Conservation (phyloP, 2,329 filamentous ascomycete species). For the Cyanodermella asteris region DNA sequence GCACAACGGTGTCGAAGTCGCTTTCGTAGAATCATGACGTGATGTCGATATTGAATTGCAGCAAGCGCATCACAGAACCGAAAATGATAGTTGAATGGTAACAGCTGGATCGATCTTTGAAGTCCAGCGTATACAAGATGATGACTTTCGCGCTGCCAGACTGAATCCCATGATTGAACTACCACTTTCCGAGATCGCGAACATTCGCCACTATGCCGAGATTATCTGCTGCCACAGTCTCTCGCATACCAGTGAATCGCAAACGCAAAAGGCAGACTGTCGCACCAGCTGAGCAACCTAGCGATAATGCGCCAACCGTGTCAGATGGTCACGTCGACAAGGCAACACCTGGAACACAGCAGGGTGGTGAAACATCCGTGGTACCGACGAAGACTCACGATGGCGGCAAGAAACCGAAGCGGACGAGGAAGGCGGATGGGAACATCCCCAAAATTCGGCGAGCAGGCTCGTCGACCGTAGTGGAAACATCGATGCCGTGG, state of each 20-base stretch:
- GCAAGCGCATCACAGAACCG: too few species aligned
- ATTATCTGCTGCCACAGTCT: slow-evolving; percentile 22
- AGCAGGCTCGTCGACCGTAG: slow-evolving; percentile 24
- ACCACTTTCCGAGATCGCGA: too few species aligned
- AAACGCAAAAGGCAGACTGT: slow-evolving; percentile 23
- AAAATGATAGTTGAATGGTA: too few species aligned
- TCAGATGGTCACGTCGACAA: not conserved
- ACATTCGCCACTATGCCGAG: slow-evolving; percentile 18
- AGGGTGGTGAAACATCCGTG: slow-evolving; percentile 17
- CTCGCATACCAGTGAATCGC: slow-evolving; percentile 17
- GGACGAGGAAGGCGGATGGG: slow-evolving; percentile 18
- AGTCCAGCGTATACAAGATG: too few species aligned
- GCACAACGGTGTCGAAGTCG: too few species aligned
- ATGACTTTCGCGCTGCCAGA: too few species aligned
- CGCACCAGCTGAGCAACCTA: slow-evolving; percentile 4
- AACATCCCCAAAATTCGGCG: slow-evolving; percentile 6
- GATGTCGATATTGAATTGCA: too few species aligned
- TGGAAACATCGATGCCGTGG: slow-evolving; percentile 42
- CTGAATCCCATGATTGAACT: too few species aligned
- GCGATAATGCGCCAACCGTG: slow-evolving; percentile 3
- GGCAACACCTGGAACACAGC: slow-evolving; percentile 7
- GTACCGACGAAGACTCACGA: slow-evolving; percentile 35
- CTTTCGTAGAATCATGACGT: too few species aligned
- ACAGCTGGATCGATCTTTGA: too few species aligned
- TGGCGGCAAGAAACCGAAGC: slow-evolving; percentile 29